A percentile compares a stretch with the other conserved stretches of the same genome.
Conservation (phyloP, 495 filamentous ascomycete species). For the Penicillium psychrofluorescens region DNA sequence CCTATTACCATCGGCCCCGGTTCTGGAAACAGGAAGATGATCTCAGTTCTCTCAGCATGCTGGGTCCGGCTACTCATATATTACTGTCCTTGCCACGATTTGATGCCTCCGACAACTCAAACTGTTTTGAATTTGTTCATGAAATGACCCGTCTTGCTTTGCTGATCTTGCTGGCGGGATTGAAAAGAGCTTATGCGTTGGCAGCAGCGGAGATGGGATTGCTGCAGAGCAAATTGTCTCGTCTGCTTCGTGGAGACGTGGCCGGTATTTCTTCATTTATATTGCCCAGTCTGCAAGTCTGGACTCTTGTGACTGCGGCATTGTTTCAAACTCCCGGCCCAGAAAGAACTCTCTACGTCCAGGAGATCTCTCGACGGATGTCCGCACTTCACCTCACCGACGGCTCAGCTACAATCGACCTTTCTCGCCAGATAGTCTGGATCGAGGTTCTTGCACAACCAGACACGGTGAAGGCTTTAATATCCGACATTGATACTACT, state of each 20-base stretch:
- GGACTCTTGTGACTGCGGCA: no score
- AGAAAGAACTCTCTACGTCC: no score
- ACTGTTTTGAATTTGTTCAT: neutral
- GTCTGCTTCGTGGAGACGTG: neutral
- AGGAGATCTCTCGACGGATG: no score
- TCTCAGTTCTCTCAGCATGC: neutral
- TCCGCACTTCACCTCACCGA: no score
- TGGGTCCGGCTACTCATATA: neutral
- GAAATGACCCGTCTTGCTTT: neutral
- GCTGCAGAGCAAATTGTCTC: slow-evolving; percentile 18
- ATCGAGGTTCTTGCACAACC: no score
- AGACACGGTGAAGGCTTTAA: no score
- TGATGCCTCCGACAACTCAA: neutral
- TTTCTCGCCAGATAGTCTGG: no score
- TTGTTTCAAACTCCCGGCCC: no score
- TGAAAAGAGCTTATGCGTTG: neutral
- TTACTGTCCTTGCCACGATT: neutral
- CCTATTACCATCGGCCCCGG: neutral
- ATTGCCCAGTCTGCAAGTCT: no score
- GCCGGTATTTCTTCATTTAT: no score
- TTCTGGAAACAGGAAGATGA: slow-evolving; percentile 2
- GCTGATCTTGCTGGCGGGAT: neutral
- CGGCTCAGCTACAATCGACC: no score
- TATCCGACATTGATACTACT: no score
- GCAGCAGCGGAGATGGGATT: neutral